Evolutionary conservation across 2,329 filamentous ascomycete species (phyloP).

Genomic region (Colletotrichum falcatum): DNA sequence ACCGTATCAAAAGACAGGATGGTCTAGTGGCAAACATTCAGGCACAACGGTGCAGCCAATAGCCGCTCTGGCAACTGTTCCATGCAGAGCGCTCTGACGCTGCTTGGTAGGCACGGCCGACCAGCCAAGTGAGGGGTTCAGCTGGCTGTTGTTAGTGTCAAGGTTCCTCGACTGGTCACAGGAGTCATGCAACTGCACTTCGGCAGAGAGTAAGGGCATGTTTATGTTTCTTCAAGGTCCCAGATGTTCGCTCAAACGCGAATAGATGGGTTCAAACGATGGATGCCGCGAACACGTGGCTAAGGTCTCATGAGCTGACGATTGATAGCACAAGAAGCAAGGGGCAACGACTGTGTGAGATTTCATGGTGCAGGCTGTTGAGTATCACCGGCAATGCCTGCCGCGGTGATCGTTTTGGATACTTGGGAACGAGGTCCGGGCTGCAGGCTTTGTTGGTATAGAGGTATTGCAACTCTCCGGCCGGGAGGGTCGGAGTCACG

Average conservation of each 20-base stretch:
- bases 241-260: neutral
- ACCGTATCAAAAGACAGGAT: conserved; percentile 14
- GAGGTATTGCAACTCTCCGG: too few relatives aligned
- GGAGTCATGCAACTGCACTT: neutral
- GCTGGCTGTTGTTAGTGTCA: neutral
- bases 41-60: conserved; percentile 7
- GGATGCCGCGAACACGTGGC: neutral
- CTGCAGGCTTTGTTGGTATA: too few relatives aligned
- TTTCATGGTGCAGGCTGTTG: neutral
- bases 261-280: neutral
- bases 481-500: neutral
- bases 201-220: too few relatives aligned
- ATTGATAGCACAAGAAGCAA: neutral
- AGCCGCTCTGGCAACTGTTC: neutral
- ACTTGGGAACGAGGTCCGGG: neutral
- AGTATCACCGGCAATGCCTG: neutral
- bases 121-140: neutral
- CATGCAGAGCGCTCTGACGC: neutral
- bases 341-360: neutral
- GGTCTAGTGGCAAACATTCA: conserved; percentile 9
- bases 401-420: neutral
- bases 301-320: neutral
- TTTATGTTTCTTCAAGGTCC: neutral
- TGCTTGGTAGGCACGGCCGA: neutral
- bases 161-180: neutral